Evolutionary conservation across 441 rosid genomes (phyloP).

Genomic region (Erodium texanum): DNA sequence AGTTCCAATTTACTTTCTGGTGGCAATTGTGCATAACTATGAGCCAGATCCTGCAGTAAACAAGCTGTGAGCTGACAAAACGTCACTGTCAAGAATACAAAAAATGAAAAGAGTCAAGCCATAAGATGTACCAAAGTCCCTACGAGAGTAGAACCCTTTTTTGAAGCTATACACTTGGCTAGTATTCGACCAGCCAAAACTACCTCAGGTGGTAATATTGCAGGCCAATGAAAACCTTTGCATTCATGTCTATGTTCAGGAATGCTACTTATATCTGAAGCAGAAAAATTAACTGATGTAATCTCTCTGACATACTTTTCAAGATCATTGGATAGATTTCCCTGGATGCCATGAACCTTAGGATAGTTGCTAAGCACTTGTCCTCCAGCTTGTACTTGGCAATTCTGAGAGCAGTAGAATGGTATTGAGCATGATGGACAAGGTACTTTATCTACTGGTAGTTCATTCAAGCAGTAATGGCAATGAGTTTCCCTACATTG

Average conservation of each 20-base stretch:
- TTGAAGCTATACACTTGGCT: conserved; percentile 40
- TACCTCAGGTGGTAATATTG: conserved; percentile 58
- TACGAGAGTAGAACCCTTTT: conserved; percentile 21
- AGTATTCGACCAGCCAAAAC: conserved; percentile 70
- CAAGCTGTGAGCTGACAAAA: conserved; percentile 18
- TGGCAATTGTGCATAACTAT: conserved; percentile 44
- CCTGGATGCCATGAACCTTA: conserved; percentile 19
- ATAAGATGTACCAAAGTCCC: conserved; percentile 37
- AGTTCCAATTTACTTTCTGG: conserved; percentile 69
- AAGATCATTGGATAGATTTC: conserved; percentile 25
- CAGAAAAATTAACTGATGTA: conserved; percentile 19
- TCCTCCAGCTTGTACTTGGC: conserved; percentile 58
- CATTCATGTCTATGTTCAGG: conserved; percentile 85
- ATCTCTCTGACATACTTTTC: conserved; percentile 35
- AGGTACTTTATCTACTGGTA: conserved; percentile 60
- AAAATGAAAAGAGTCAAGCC: conserved; percentile 10
- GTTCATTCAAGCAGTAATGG: conserved; percentile 74
- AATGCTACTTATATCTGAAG: conserved; percentile 28
- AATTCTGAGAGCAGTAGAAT: conserved; percentile 67
- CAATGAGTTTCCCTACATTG: conserved; percentile 60
- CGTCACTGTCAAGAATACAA: background rate
- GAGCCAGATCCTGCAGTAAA: conserved; percentile 48
- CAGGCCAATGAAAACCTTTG: conserved; percentile 70
- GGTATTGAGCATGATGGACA: conserved; percentile 64
- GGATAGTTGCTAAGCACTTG: conserved; percentile 17